Base-by-base conservation (phyloP, 768 basidiomycete species). In the Suillus sp. region DNA sequence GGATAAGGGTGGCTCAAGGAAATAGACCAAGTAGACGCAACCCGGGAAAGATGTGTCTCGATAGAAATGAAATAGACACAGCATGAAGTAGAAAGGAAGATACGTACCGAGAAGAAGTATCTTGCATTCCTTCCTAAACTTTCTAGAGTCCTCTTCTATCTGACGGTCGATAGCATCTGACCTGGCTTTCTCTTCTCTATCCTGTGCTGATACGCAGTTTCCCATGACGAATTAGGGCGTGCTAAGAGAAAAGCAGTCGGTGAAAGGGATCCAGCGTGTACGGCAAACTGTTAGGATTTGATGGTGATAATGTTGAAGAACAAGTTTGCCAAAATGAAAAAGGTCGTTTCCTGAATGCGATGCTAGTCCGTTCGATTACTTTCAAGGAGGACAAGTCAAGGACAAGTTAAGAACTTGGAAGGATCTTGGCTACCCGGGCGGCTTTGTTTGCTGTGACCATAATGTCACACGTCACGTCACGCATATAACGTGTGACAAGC, bases 61-160 rank as follows among this genome's bases (percentile, higher is more conserved):
- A 3, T 57, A 42, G 45, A 59, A 60, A 59, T 62, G 62, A 69
- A 65, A 50, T 59, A 64, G 62, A 64, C 1, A 57, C 11, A 22
- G 30, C 20, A 64, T 16, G 42, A 64, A 5, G 60, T n/a, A 56
- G 53, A 30, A 59, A 61, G 4, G 32, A 53, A n/a, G 35, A 61
- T 3, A 82, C 92, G 59, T 65, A 92, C 94, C 95, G n/a, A 97
- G 81, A 16, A 97, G 79, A 25, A 97, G 77, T 68, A 97, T 95
- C 84, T 96, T 96, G 80, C 93, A 95, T 73, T 96, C 95, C 70
- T 88, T 86, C 73, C 89, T 89, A 66, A 90, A 90, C 74, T 84
- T 87, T 74, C 85, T 87, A 18, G 83, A 84, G 74, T 96, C 95
- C 77, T 95, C 93, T 72, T 95, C 93, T 60, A 95, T 85, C 76